Conservation (phyloP, 2,329 filamentous ascomycete genomes). For the Ilyonectria sp. region DNA sequence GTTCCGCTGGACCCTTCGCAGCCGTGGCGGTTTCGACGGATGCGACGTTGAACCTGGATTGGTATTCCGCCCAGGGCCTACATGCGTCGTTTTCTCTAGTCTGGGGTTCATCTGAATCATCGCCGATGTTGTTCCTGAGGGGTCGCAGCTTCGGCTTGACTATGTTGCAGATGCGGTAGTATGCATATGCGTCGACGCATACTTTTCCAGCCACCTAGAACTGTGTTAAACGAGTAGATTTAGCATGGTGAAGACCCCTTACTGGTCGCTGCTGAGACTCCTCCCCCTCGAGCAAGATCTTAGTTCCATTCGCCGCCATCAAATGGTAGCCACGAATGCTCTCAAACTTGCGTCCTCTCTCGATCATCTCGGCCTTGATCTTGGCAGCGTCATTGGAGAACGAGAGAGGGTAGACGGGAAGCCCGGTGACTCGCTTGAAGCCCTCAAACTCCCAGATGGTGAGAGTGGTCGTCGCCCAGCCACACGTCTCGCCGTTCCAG, state of each 20-base stretch:
- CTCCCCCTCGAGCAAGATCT: slow-evolving; percentile 47
- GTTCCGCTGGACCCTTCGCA: slow-evolving; percentile 28
- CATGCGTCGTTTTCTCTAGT: slow-evolving; percentile 13
- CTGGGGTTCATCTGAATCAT: neutral
- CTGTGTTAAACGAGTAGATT: neutral
- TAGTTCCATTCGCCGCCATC: slow-evolving; percentile 48
- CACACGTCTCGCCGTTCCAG: slow-evolving; percentile 53
- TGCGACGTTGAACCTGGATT: slow-evolving; percentile 27
- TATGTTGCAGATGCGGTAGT: slow-evolving; percentile 51
- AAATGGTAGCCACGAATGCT: slow-evolving; percentile 53
- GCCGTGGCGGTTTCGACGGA: slow-evolving; percentile 21
- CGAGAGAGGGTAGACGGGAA: slow-evolving; percentile 51
- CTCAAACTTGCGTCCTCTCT: slow-evolving; percentile 53
- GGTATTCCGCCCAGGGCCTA: slow-evolving; percentile 7
- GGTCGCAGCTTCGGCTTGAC: slow-evolving; percentile 47
- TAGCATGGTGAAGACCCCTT: neutral
- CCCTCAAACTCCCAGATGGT: slow-evolving; percentile 49
- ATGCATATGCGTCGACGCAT: slow-evolving; percentile 55
- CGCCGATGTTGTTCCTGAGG: slow-evolving; percentile 2
- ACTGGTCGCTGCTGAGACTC: slow-evolving; percentile 47
- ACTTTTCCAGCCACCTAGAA: slow-evolving; percentile 48
- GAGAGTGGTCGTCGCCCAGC: slow-evolving; percentile 44
- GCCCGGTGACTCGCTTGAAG: slow-evolving; percentile 43
- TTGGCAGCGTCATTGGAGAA: slow-evolving; percentile 42
- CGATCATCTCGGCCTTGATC: slow-evolving; percentile 45